Evolutionary conservation across 345 rosid genomes (phyloP), one percentile per base, ranked within the genome.

Genomic region (Citrus reticulata): DNA sequence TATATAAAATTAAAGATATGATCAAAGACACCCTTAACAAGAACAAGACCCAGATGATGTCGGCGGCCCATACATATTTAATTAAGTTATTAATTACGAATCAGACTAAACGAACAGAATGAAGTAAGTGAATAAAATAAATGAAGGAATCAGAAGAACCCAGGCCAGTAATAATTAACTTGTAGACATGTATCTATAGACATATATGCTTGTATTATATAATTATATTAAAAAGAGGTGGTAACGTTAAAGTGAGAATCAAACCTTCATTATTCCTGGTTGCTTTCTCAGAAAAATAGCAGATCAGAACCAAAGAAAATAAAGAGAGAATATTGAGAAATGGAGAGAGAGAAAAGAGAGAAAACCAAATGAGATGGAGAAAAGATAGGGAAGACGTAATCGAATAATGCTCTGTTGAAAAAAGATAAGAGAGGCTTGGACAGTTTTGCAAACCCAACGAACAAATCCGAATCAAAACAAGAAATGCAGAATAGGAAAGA

Each of bases 241-340:
- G 61, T 30, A 35, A 35, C 7, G 37, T 35, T 35, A 66, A 30
- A 78, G 77, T 35, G 64, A 71, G 82, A 81, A 74, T 70, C 82
- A 78, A 71, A 92, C 97, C 94, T 92, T 92, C 94, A 92, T 92
- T 81, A 20, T 80, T 65, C 72, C 64, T 68, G 51, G 76, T 65
- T 58, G 58, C 61, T 79, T 68, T 54, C 54, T 74, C 68, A 64
- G 60, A 58, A 77, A 79, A 67, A 51, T 29, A 34, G 85, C 68
- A 83, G 83, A 81, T 70, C 80, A 71, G 51, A 70, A 73, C 57
- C 71, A 81, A 75, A 71, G 81, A 74, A 35, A 42, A 42, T 51
- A 4, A 68, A 10, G 74, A 73, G 72, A 80, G 79, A 75, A 58
- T 37, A 77, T 73, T 25, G 55, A 40, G n/a, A 74, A 24, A 37